Base-by-base conservation (phyloP, 192 early-diverging fungal species). In the Entophlyctis helioformis region DNA sequence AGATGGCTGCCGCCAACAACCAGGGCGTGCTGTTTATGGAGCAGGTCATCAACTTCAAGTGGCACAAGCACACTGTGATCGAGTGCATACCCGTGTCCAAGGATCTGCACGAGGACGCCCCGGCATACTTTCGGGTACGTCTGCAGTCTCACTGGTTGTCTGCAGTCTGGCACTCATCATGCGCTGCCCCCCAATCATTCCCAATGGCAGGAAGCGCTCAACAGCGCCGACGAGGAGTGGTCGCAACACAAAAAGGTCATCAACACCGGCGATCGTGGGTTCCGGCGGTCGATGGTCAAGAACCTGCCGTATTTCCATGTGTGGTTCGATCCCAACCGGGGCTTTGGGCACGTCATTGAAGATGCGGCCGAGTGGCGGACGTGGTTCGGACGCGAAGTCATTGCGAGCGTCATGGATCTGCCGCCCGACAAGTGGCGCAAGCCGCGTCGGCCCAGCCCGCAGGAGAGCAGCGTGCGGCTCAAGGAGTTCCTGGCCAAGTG, bases 321-420 rank as follows among this genome's bases (percentile, higher is more conserved):
- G 1, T 98, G 95, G 95, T 87, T 89, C 52, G 81, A 86, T 39
- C 80, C 85, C 7, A 76, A 88, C 50, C 74, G 80, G 26, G 90
- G 95, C 1, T 75, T 81, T 48, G 95, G 92, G 5, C 95, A 98
- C 61, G 86, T 98, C 16, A 98, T 98, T 69, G 95, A 98, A 50
- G 78, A 89, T 36, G 54, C 70, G 1, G 69, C 80, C n/a, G 45
- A 60, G 23, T 98, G 90, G 60, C 76, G 75, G 31, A 72, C 70
- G 15, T 93, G 85, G 72, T 92, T 98, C 63, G 95, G 84, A 41
- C 42, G 83, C 69, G 74, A 94, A 70, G 72, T 88, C 7, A 54
- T 92, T 28, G 91, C 76, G 6, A 84, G 85, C 31, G 78, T 84
- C 48, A 47, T 90, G 57, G 87, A 95, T 55, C 62, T 92, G 47